These are phyloP conservation scores for Saturnispora sanitii DNA, from an alignment of 805 yeast species.

Conservation along the genomic window DNA sequence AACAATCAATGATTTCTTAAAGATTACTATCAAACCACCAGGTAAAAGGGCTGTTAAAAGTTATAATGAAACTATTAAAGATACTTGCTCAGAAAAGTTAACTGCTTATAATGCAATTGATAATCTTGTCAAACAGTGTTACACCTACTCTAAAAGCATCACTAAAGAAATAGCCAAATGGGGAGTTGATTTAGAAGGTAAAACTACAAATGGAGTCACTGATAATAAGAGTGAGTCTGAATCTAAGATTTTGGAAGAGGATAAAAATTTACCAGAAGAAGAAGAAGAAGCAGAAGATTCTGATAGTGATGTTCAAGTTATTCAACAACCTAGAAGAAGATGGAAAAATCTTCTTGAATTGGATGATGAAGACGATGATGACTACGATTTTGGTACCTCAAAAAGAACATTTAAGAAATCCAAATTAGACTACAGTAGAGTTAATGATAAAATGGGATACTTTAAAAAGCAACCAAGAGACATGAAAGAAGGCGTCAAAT, in stretches of 20 bases:
- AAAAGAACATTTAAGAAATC: conserved; percentile 18
- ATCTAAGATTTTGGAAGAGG: conserved; percentile 15
- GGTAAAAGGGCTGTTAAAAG: conserved; percentile 11
- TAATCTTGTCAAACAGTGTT: conserved; percentile 76
- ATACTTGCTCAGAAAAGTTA: conserved; percentile 57
- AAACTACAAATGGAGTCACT: conserved; percentile 39
- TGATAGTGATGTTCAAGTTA: conserved; percentile 5
- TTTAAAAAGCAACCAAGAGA: conserved; percentile 65
- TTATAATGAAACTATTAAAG: conserved; percentile 65
- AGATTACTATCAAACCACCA: conserved; percentile 37
- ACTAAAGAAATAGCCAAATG: conserved; percentile 66
- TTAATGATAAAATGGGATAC: conserved; percentile 26
- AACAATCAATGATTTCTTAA: conserved; percentile 49
- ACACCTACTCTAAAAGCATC: conserved; percentile 63
- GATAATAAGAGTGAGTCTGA: conserved; percentile 17
- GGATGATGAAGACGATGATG: conserved; percentile 23
- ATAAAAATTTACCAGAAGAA: conserved; percentile 10
- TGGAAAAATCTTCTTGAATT: background rate
- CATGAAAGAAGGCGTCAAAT: conserved; percentile 49
- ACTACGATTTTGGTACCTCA: conserved; percentile 16
- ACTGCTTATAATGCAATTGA: conserved; percentile 93
- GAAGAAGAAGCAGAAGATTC: background rate
- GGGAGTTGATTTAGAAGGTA: conserved; percentile 76
- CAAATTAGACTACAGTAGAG: conserved; percentile 19
- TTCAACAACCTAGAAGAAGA: background rate